Evolutionary conservation across 106 monocot species (phyloP).

Genomic region (Dactylorhiza incarnata): DNA sequence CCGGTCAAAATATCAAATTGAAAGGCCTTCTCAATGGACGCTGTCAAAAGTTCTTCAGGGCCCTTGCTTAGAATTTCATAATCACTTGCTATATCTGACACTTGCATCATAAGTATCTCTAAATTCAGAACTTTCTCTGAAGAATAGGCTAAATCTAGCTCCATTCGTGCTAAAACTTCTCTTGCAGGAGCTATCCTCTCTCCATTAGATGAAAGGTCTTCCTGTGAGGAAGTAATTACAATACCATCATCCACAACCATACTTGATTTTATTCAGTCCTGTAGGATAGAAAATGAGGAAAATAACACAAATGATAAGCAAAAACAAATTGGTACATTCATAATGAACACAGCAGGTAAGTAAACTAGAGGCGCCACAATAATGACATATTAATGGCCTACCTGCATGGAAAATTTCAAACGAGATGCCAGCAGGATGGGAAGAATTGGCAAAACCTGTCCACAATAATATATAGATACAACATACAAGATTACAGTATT

Average conservation of each 20-base stretch:
- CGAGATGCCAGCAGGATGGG: no score
- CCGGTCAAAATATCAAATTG: constrained; percentile 59
- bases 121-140: constrained; percentile 62
- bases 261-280: background rate
- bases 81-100: constrained; percentile 31
- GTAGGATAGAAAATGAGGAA: background rate
- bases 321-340: background rate
- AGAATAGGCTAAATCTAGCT: constrained; percentile 43
- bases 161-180: constrained; percentile 30
- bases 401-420: no score
- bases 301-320: background rate
- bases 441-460: no score
- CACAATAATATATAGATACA: no score
- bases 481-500: no score
- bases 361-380: no score
- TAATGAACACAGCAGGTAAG: no score
- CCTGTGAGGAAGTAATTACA: background rate
- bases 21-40: constrained; percentile 35
- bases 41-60: constrained; percentile 21
- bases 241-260: constrained; percentile 15
- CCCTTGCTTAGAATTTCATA: constrained; percentile 30
- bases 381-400: no score
- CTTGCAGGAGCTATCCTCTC: constrained; percentile 7
- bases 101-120: constrained; percentile 50
- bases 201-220: constrained; percentile 12